Percentiles rank a stretch among this genome's conserved stretches.
phyloP scores from a whole-genome alignment of 2,329 filamentous ascomycete species.

The Sarocladium brachiariae region DNA sequence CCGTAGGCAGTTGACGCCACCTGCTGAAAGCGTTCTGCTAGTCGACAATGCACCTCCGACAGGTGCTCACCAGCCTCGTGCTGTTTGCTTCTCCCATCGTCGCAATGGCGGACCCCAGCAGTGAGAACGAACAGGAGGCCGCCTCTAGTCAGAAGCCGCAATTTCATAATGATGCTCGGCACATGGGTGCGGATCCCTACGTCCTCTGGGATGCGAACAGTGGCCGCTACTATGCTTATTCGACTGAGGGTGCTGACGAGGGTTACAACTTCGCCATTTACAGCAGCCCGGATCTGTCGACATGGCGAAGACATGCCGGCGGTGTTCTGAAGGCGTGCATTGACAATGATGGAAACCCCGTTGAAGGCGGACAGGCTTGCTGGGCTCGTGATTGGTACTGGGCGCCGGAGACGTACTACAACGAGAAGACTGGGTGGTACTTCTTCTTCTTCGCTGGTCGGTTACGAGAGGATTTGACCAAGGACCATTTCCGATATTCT shows the following conservation, averaged over 20 bases:
- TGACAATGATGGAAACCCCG: constrained; percentile 19
- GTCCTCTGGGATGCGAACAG: constrained; percentile 24
- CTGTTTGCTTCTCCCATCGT: constrained; percentile 1
- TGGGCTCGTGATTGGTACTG: constrained; percentile 30
- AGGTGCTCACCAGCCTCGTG: constrained; percentile 2
- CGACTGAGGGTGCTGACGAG: constrained; percentile 27
- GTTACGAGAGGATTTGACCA: constrained; percentile 24
- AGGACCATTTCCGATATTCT: constrained; percentile 27
- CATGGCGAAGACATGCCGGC: constrained; percentile 26
- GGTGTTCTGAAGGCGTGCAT: constrained; percentile 26
- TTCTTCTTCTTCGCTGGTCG: constrained; percentile 30
- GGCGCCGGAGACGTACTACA: constrained; percentile 30
- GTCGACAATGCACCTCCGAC: background rate
- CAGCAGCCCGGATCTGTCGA: constrained; percentile 28
- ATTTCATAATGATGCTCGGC: constrained; percentile 27
- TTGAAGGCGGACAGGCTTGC: constrained; percentile 26
- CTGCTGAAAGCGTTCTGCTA: background rate
- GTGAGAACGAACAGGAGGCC: background rate
- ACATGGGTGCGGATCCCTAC: constrained; percentile 26
- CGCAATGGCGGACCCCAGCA: background rate
- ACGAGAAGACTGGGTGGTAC: constrained; percentile 28
- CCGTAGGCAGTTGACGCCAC: too few species aligned
- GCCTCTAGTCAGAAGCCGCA: constrained; percentile 17
- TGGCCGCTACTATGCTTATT: constrained; percentile 27
- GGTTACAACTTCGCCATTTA: constrained; percentile 28